These are phyloP conservation scores for Globisporangium carolinianum DNA, from an alignment of 352 stramenopile species.

Conservation along the genomic window DNA sequence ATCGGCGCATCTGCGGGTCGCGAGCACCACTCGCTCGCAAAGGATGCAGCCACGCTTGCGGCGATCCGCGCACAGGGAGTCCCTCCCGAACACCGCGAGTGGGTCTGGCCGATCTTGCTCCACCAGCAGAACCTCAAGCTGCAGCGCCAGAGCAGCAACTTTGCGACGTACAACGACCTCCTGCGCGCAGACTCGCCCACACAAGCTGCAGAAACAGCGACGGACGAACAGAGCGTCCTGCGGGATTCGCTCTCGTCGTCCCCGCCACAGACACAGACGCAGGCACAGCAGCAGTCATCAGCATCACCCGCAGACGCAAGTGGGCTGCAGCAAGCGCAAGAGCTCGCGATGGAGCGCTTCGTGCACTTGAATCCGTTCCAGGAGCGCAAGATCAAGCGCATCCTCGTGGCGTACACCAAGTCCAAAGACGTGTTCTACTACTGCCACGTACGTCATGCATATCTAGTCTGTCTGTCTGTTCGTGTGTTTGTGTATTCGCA, in stretches of 20 bases:
- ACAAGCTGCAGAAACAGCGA: slow-evolving; percentile 5
- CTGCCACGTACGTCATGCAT: slow-evolving; percentile 34
- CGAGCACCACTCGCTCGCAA: slow-evolving; percentile 61
- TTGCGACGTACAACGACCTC: slow-evolving; percentile 45
- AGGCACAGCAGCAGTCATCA: no score
- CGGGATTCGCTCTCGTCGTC: neutral
- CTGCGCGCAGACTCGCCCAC: slow-evolving; percentile 19
- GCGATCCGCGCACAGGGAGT: slow-evolving; percentile 50
- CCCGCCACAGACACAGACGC: slow-evolving; percentile 4
- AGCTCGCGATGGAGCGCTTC: slow-evolving; percentile 75
- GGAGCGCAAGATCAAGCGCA: slow-evolving; percentile 78
- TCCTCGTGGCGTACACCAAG: slow-evolving; percentile 70
- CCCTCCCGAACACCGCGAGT: slow-evolving; percentile 64
- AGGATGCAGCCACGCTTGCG: slow-evolving; percentile 34
- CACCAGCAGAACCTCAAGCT: slow-evolving; percentile 58
- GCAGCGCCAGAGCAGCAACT: slow-evolving; percentile 40
- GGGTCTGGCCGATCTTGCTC: slow-evolving; percentile 70
- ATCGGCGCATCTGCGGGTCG: slow-evolving; percentile 46
- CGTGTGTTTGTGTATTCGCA: neutral
- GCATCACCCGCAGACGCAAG: slow-evolving; percentile 16
- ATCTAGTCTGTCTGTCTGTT: no score
- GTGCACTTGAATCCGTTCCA: slow-evolving; percentile 75
- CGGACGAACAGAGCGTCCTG: slow-evolving; percentile 50
- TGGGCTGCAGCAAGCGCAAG: slow-evolving; percentile 58
- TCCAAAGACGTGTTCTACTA: slow-evolving; percentile 65